These are phyloP conservation scores for Rosa persica DNA, from an alignment of 306 rosid genomes.

Conservation along the genomic window DNA sequence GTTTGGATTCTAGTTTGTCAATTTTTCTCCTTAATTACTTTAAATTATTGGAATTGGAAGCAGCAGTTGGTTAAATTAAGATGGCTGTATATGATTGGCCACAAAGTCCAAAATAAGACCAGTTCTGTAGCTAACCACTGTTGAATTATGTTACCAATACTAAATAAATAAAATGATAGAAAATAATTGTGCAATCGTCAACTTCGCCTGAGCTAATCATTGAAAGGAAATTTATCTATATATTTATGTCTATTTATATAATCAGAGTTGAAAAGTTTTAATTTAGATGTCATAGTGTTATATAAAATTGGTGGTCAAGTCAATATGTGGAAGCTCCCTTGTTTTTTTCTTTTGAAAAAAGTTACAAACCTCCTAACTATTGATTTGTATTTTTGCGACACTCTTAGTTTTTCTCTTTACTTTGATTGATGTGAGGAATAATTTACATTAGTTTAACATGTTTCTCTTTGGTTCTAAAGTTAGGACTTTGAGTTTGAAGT, in stretches of 20 bases:
- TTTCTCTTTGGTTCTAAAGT: no score
- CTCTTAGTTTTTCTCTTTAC: no score
- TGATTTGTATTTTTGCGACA: no score
- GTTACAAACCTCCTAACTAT: no score
- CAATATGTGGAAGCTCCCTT: not conserved
- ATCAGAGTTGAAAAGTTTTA: no score
- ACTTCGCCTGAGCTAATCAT: constrained; percentile 12
- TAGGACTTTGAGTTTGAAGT: no score
- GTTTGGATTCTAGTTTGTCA: not conserved
- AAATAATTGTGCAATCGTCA: constrained; percentile 1
- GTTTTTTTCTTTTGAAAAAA: not conserved
- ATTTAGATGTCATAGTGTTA: not conserved
- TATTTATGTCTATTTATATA: not conserved
- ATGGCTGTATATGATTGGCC: not conserved
- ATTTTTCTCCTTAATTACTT: not conserved
- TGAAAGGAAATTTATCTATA: not conserved
- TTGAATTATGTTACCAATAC: not conserved
- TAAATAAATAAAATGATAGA: not conserved
- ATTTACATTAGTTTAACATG: no score
- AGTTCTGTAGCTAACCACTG: not conserved
- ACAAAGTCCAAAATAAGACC: constrained; percentile 4
- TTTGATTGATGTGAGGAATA: no score
- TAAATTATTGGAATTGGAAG: not conserved
- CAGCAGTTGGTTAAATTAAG: not conserved
- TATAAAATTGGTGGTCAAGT: not conserved